Percentiles rank a stretch among this genome's conserved stretches.
phyloP scores from a whole-genome alignment of 192 early-diverging fungal genomes.

The Oehlia diaphana region DNA sequence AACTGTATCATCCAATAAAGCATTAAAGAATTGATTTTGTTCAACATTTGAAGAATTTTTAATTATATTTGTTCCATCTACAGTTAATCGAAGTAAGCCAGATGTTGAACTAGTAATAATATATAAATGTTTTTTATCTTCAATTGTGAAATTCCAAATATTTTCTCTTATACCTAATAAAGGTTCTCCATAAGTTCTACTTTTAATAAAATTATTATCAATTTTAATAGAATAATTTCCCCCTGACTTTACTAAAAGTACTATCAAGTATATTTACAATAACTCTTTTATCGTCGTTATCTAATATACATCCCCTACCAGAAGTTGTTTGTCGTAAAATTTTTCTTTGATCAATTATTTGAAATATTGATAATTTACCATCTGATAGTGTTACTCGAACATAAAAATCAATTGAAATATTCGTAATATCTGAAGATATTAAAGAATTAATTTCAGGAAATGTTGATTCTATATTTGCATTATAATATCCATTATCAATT shows the following conservation, averaged over 20 bases:
- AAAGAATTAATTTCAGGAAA: no score
- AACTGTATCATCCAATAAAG: not conserved
- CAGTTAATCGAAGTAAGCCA: not conserved
- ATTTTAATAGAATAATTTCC: not conserved
- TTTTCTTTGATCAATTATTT: no score
- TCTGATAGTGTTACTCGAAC: no score
- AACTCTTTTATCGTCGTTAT: no score
- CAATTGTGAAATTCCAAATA: not conserved
- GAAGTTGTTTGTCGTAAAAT: no score
- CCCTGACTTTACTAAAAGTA: not conserved
- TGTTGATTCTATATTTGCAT: no score
- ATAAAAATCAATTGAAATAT: no score
- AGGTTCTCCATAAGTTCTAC: not conserved
- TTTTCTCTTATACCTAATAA: not conserved
- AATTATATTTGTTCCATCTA: not conserved
- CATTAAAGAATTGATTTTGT: not conserved
- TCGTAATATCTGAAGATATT: no score
- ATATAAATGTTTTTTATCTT: not conserved
- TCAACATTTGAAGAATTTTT: not conserved
- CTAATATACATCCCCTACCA: no score
- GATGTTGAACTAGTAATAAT: not conserved
- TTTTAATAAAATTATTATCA: not conserved
- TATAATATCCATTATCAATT: no score
- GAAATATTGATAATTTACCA: no score
- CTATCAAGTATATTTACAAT: no score